phyloP scores from a whole-genome alignment of 2,329 filamentous ascomycete species.

The Ophiostoma ips region DNA sequence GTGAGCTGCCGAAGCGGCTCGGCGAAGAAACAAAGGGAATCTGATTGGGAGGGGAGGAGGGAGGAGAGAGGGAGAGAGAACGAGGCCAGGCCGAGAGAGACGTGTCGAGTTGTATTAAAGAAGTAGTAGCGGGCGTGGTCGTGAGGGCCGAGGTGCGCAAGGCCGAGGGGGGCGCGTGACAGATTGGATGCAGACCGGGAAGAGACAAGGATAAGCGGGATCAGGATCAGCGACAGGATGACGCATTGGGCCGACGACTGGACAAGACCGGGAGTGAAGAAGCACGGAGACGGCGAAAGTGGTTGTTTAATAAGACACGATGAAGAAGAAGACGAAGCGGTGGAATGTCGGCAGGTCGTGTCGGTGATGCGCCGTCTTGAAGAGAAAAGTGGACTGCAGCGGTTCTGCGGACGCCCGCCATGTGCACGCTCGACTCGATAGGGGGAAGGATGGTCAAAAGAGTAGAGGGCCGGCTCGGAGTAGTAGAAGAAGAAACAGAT shows the following conservation, averaged over 20 bases:
- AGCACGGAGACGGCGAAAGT: neutral
- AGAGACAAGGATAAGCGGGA: too few relatives aligned
- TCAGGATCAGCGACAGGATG: too few relatives aligned
- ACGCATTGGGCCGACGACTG: neutral
- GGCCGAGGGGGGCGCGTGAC: neutral
- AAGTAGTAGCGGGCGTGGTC: neutral
- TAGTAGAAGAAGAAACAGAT: neutral
- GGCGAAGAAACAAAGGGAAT: neutral
- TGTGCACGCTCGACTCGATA: neutral
- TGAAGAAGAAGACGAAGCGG: slow-evolving; percentile 3
- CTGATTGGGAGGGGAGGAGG: neutral
- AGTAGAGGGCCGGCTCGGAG: slow-evolving; percentile 4
- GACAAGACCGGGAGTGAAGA: neutral
- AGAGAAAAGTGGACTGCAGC: too few relatives aligned
- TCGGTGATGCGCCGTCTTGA: neutral
- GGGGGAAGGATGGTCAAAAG: neutral
- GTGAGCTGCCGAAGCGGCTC: neutral
- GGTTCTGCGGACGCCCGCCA: neutral
- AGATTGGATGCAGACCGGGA: neutral
- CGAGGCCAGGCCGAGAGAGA: neutral
- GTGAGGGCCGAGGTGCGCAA: neutral
- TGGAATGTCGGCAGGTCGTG: neutral
- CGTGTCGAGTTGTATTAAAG: neutral
- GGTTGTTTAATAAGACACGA: slow-evolving; percentile 1
- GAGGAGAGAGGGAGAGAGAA: neutral